Percentiles rank a stretch among this genome's conserved stretches.
Conservation (phyloP, 768 basidiomycete genomes). For the Boletus edulis region DNA sequence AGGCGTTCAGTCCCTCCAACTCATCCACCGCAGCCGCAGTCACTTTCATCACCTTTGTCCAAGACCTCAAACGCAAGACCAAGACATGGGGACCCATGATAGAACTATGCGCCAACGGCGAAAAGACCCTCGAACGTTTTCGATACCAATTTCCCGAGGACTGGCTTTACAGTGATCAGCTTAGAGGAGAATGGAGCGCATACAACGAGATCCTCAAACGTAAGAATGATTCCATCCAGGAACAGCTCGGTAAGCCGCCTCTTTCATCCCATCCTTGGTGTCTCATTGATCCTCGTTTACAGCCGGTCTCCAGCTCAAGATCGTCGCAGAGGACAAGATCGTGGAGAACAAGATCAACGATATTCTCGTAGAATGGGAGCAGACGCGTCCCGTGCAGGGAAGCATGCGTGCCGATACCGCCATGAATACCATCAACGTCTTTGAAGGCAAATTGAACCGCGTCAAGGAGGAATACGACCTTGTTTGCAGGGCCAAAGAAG, state of each 20-base stretch:
- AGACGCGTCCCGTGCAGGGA: constrained; percentile 94
- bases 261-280: not conserved
- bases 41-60: constrained; percentile 98
- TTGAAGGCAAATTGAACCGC: constrained; percentile 85
- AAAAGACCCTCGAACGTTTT: constrained; percentile 96
- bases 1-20: constrained; percentile 74
- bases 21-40: constrained; percentile 98
- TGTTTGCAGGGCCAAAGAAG: constrained; percentile 94
- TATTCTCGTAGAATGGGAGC: constrained; percentile 90
- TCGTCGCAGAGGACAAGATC: constrained; percentile 99
- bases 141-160: constrained; percentile 96
- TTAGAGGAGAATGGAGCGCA: constrained; percentile 97
- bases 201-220: constrained; percentile 97
- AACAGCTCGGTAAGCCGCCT: constrained; percentile 77
- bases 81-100: constrained; percentile 97
- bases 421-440: constrained; percentile 93
- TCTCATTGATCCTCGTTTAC: constrained; percentile 3
- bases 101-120: constrained; percentile 89
- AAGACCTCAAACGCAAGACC: constrained; percentile 97
- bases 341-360: constrained; percentile 95
- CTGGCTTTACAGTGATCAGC: constrained; percentile 98
- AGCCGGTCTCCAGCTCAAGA: constrained; percentile 98
- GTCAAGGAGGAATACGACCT: constrained; percentile 95
- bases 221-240: constrained; percentile 98
- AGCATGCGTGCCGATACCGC: constrained; percentile 95